phyloP scores from a whole-genome alignment of 1,284 basidiomycete species.

The Moesziomyces sp. region DNA sequence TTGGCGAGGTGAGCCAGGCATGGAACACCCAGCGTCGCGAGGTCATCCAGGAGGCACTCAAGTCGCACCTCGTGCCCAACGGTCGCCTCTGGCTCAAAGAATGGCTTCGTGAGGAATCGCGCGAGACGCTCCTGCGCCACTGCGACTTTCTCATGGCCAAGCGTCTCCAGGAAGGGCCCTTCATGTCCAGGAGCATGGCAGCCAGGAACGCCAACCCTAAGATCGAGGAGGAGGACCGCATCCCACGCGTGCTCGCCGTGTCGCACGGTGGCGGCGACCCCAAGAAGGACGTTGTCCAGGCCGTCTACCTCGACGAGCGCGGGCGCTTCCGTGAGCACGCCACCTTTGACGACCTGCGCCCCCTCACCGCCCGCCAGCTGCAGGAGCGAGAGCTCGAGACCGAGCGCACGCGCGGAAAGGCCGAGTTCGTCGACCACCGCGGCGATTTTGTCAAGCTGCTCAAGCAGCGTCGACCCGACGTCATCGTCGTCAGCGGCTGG shows the following conservation, averaged over 20 bases:
- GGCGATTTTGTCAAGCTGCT: conserved; percentile 82
- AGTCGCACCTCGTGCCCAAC: conserved; percentile 82
- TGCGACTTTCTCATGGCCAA: conserved; percentile 55
- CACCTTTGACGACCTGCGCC: conserved; percentile 78
- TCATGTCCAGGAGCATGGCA: conserved; percentile 70
- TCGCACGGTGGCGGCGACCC: conserved; percentile 96
- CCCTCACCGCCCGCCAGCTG: conserved; percentile 70
- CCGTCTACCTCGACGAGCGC: conserved; percentile 86
- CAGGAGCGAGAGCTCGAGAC: conserved; percentile 41
- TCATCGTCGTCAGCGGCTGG: conserved; percentile 85
- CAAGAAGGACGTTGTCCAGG: conserved; percentile 84
- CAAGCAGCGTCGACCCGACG: conserved; percentile 83
- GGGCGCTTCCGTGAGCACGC: conserved; percentile 88
- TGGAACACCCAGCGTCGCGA: conserved; percentile 91
- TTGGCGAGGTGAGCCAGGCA: conserved; percentile 83
- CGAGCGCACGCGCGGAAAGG: conserved; percentile 72
- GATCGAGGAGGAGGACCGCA: conserved; percentile 75
- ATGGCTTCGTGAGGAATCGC: conserved; percentile 87
- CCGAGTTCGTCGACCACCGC: conserved; percentile 69
- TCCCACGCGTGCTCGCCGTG: conserved; percentile 86
- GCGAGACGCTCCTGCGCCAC: conserved; percentile 73
- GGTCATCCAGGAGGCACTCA: conserved; percentile 81
- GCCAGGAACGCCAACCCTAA: conserved; percentile 54
- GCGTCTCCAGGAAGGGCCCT: conserved; percentile 75
- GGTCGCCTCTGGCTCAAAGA: conserved; percentile 89